Conservation (phyloP, 768 basidiomycete genomes). For the Botryobasidium botryosum region DNA sequence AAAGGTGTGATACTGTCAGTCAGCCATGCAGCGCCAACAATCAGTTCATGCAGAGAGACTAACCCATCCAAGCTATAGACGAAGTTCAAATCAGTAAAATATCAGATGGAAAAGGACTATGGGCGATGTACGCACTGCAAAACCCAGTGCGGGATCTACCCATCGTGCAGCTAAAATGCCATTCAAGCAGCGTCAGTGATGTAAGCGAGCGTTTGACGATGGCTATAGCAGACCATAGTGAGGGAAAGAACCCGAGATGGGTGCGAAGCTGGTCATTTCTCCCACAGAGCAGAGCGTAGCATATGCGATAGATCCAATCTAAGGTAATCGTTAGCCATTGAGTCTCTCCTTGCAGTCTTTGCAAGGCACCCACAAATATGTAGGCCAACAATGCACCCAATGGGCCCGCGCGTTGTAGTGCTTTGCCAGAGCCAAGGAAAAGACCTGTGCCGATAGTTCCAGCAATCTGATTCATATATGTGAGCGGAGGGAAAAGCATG, state of each 20-base stretch:
- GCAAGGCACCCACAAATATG: slow-evolving; percentile 11
- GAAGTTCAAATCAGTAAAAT: too few relatives aligned
- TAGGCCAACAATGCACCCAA: slow-evolving; percentile 51
- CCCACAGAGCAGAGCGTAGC: slow-evolving; percentile 50
- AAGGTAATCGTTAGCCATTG: slow-evolving; percentile 4
- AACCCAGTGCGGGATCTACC: slow-evolving; percentile 20
- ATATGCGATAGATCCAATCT: slow-evolving; percentile 52
- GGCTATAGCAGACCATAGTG: slow-evolving; percentile 42
- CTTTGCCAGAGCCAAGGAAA: slow-evolving; percentile 52
- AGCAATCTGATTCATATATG: slow-evolving; percentile 27
- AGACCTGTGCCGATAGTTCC: slow-evolving; percentile 63
- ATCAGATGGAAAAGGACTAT: background rate
- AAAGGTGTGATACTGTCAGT: too few relatives aligned
- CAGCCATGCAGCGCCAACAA: too few relatives aligned
- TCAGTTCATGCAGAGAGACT: slow-evolving; percentile 17
- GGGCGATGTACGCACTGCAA: slow-evolving; percentile 14
- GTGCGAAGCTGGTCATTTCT: slow-evolving; percentile 69
- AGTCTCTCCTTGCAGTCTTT: too few relatives aligned
- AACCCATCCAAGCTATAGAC: too few relatives aligned
- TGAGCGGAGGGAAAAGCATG: slow-evolving; percentile 17
- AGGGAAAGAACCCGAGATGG: slow-evolving; percentile 62
- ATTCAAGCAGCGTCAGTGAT: background rate
- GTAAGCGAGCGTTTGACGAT: slow-evolving; percentile 31
- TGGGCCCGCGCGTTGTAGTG: slow-evolving; percentile 44
- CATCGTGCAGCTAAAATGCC: slow-evolving; percentile 8